phyloP scores from a whole-genome alignment of 805 yeast genomes.

The Hemisphaericaspora nanyangensis region DNA sequence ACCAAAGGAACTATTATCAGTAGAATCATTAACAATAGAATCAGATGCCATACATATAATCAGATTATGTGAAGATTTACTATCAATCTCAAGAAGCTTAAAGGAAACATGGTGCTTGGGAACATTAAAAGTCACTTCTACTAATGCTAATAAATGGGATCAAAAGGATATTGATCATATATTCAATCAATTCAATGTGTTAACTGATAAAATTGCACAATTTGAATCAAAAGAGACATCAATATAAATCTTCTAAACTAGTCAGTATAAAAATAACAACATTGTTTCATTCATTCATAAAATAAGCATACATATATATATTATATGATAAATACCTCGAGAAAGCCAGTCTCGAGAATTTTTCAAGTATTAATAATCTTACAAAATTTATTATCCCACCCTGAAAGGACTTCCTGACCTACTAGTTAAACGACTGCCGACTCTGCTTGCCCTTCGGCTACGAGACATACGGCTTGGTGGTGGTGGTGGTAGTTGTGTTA shows the following conservation, averaged over 20 bases:
- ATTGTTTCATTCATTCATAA: slow-evolving; percentile 5
- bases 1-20: slow-evolving; percentile 40
- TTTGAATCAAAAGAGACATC: slow-evolving; percentile 12
- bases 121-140: slow-evolving; percentile 37
- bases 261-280: not conserved
- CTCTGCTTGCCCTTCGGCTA: slow-evolving; percentile 1
- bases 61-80: slow-evolving; percentile 50
- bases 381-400: too few relatives aligned
- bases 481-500: not conserved
- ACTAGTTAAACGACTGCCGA: not conserved
- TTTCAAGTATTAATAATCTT: too few relatives aligned
- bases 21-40: slow-evolving; percentile 55
- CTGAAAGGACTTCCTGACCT: slow-evolving; percentile 5
- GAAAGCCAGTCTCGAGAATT: too few relatives aligned
- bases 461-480: too few relatives aligned
- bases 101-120: slow-evolving; percentile 59
- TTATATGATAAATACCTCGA: too few relatives aligned
- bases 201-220: slow-evolving; percentile 27
- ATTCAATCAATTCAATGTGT: slow-evolving; percentile 29
- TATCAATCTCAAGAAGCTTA: slow-evolving; percentile 44
- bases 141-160: slow-evolving; percentile 11
- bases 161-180: slow-evolving; percentile 21
- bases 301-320: not conserved
- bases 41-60: slow-evolving; percentile 49
- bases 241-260: not conserved